phyloP scores from a whole-genome alignment of 2,329 filamentous ascomycete species.

The Aspergillus phoenicis region DNA sequence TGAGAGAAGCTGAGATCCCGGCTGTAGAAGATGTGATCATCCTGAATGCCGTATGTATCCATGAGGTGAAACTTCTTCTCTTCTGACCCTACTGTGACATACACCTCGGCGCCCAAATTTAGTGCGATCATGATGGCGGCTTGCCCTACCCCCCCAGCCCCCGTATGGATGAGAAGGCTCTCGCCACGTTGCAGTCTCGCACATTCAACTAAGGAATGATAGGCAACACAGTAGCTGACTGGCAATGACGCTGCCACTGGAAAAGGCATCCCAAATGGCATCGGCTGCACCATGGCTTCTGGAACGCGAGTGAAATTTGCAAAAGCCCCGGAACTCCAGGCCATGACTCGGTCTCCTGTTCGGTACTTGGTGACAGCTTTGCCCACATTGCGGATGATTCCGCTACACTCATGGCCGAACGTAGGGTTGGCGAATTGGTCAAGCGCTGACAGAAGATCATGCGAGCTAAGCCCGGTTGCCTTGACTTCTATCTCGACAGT shows the following conservation, averaged over 20 bases:
- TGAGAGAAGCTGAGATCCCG: not conserved
- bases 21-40: not conserved
- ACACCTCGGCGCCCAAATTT: not conserved
- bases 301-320: not conserved
- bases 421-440: not conserved
- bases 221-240: not conserved
- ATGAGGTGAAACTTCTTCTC: not conserved
- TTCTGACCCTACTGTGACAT: not conserved
- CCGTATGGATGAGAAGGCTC: not conserved
- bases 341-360: not conserved
- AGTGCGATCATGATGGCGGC: conserved; percentile 29
- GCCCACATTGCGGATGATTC: not conserved
- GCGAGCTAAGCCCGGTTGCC: not conserved
- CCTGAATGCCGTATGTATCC: not conserved
- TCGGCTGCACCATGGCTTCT: not conserved
- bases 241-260: not conserved
- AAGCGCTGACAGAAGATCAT: not conserved
- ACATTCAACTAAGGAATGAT: not conserved
- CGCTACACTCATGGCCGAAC: not conserved
- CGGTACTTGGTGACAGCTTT: not conserved
- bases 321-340: not conserved
- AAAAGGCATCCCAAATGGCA: not conserved
- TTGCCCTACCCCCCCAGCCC: conserved; percentile 24
- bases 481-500: not conserved
- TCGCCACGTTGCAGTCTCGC: not conserved